These are phyloP conservation scores for Zea luxurians DNA, from an alignment of 176 grass and related monocot species.

Conservation along the genomic window DNA sequence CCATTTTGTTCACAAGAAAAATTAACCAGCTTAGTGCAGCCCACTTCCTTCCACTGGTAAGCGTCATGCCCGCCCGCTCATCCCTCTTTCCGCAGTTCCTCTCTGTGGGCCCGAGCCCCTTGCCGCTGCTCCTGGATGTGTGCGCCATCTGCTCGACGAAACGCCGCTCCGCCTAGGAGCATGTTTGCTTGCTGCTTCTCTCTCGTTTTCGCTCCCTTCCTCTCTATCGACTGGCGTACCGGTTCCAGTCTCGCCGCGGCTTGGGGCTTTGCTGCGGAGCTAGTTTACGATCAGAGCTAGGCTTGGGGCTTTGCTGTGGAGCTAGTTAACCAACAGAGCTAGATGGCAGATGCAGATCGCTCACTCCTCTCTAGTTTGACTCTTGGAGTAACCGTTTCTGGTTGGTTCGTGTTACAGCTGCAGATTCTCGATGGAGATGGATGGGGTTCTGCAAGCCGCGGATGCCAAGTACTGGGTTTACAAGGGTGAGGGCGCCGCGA, in stretches of 20 bases:
- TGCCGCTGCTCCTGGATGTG: not conserved
- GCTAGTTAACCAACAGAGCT: not conserved
- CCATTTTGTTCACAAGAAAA: not conserved
- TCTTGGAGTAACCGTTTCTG: not conserved
- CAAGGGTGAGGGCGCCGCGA: conserved; percentile 91
- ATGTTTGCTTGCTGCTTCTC: conserved; percentile 1
- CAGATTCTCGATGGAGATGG: conserved; percentile 40
- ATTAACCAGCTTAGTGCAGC: not conserved
- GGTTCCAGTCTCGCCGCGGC: not conserved
- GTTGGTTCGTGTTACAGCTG: not conserved
- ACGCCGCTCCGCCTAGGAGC: conserved; percentile 6
- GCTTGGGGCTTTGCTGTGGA: not conserved
- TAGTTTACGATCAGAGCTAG: not conserved
- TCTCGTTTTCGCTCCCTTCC: not conserved
- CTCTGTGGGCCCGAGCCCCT: too few relatives aligned
- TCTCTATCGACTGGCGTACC: not conserved
- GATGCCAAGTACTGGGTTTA: conserved; percentile 81
- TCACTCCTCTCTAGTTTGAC: not conserved
- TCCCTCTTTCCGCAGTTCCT: too few relatives aligned
- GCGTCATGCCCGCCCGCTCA: not conserved
- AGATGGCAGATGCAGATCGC: not conserved
- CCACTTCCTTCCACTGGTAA: conserved; percentile 24
- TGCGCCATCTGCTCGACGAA: conserved; percentile 35
- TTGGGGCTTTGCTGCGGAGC: not conserved
- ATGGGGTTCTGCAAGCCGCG: conserved; percentile 41